Conservation (phyloP, 2,329 filamentous ascomycete genomes). For the Canariomyces notabilis region DNA sequence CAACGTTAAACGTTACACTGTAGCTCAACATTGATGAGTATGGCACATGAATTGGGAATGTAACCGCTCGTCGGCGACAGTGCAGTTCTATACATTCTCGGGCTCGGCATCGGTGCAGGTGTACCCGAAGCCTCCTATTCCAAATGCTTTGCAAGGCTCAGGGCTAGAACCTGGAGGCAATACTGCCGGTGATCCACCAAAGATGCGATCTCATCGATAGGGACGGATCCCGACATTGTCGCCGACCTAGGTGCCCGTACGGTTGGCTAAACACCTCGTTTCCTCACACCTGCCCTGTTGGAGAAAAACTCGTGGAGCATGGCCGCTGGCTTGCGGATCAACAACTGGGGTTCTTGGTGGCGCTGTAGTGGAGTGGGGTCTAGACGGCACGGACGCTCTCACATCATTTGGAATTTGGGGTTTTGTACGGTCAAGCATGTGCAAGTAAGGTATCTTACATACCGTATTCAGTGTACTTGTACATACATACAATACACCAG, state of each 20-base stretch:
- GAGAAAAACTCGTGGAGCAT: background rate
- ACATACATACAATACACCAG: too few species aligned
- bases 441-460: background rate
- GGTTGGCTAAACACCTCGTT: slow-evolving; percentile 4
- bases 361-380: background rate
- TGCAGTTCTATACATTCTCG: background rate
- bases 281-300: slow-evolving; percentile 1
- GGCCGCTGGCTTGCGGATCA: background rate
- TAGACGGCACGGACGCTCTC: background rate
- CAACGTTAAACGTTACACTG: too few species aligned
- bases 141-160: background rate
- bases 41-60: too few species aligned
- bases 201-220: background rate
- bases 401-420: background rate
- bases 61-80: too few species aligned
- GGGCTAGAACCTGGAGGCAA: background rate
- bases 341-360: background rate
- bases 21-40: too few species aligned
- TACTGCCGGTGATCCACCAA: too few species aligned
- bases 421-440: background rate
- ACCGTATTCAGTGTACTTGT: too few species aligned
- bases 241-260: background rate
- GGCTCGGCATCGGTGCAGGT: background rate
- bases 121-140: background rate
- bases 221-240: background rate